Conservation (phyloP, 345 rosid species). For the Aegle marmelos region DNA sequence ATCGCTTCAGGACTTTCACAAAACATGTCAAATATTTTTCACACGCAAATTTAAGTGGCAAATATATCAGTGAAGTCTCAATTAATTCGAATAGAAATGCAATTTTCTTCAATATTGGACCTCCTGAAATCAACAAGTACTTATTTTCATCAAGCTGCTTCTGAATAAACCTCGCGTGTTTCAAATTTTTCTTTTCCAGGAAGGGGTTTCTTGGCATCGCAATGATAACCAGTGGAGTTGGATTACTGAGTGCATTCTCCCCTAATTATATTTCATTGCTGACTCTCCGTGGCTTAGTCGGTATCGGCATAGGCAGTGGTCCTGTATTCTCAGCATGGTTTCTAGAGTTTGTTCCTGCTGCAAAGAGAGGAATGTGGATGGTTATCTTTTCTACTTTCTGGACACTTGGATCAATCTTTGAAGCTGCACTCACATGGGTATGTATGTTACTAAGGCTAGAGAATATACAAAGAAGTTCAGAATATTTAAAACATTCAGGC, state of each 20-base stretch:
- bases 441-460: too few species aligned
- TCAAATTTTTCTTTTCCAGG: slow-evolving; percentile 25
- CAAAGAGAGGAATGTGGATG: slow-evolving; percentile 59
- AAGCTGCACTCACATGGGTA: too few species aligned
- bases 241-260: slow-evolving; percentile 51
- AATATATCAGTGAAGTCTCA: too few species aligned
- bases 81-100: too few species aligned
- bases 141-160: neutral
- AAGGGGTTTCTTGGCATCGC: slow-evolving; percentile 51
- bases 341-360: slow-evolving; percentile 58
- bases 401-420: slow-evolving; percentile 20
- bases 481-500: too few species aligned
- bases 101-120: too few species aligned
- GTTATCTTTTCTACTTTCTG: slow-evolving; percentile 48
- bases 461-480: too few species aligned
- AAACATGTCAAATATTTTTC: neutral
- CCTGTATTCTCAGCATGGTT: slow-evolving; percentile 58
- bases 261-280: slow-evolving; percentile 38
- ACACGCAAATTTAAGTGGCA: too few species aligned
- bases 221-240: slow-evolving; percentile 42
- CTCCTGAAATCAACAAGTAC: too few species aligned
- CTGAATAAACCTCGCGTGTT: neutral
- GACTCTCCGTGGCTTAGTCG: slow-evolving; percentile 42
- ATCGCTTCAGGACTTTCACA: neutral
- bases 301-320: slow-evolving; percentile 58